Conservation (phyloP, 1,139 yeast species). For the Yarrowia galli region DNA sequence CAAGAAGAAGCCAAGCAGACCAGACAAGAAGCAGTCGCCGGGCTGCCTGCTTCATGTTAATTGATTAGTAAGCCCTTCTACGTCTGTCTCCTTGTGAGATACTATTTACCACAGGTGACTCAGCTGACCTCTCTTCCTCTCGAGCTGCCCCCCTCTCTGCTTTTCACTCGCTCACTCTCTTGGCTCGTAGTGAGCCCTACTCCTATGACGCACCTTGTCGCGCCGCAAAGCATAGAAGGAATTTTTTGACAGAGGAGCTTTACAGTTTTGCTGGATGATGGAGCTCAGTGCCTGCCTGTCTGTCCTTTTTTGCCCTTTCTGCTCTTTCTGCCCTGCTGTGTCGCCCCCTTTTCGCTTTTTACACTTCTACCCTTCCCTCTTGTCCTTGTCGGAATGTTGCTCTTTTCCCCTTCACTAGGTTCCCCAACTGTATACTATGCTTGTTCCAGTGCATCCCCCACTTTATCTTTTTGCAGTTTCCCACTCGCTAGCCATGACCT, state of each 20-base stretch:
- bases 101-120: too few relatives aligned
- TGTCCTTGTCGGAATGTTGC: conserved; percentile 31
- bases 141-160: too few relatives aligned
- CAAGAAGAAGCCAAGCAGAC: background rate
- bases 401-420: conserved; percentile 8
- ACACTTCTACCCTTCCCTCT: conserved; percentile 9
- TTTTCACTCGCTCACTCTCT: background rate
- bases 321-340: background rate
- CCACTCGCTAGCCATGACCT: conserved; percentile 33
- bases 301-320: background rate
- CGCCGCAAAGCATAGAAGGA: conserved; percentile 35
- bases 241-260: background rate
- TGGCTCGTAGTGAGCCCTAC: conserved; percentile 20
- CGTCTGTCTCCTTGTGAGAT: too few relatives aligned
- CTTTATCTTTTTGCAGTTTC: conserved; percentile 9
- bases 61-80: too few relatives aligned
- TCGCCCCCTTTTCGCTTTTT: background rate
- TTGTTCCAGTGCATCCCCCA: conserved; percentile 3
- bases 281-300: background rate
- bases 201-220: conserved; percentile 30
- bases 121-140: too few relatives aligned
- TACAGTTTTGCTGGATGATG: background rate
- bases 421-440: conserved; percentile 8
- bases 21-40: background rate
- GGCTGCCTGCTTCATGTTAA: too few relatives aligned